These are phyloP conservation scores for Intubia oerlemansii DNA, from an alignment of 2,329 filamentous ascomycete genomes.

Conservation along the genomic window DNA sequence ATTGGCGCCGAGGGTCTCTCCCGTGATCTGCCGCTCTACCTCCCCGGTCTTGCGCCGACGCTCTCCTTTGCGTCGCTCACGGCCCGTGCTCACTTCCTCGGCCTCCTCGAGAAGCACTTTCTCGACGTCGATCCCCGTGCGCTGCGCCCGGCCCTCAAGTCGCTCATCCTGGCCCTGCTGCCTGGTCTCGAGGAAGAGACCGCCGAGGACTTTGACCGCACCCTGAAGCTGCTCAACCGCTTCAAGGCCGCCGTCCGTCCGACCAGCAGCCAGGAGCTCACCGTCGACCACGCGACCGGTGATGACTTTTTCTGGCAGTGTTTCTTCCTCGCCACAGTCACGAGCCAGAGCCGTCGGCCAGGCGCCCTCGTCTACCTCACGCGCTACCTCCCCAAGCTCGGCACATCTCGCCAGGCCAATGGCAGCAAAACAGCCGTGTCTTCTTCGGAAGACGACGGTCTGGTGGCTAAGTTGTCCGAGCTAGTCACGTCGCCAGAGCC, in stretches of 20 bases:
- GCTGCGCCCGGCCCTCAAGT: slow-evolving; percentile 73
- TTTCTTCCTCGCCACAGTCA: slow-evolving; percentile 83
- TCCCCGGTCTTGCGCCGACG: slow-evolving; percentile 73
- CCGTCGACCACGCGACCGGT: slow-evolving; percentile 31
- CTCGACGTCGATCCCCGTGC: slow-evolving; percentile 47
- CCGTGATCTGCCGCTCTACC: slow-evolving; percentile 64
- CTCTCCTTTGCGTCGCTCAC: slow-evolving; percentile 88
- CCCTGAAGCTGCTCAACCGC: slow-evolving; percentile 54
- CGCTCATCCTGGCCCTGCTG: slow-evolving; percentile 69
- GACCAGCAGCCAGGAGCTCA: slow-evolving; percentile 25
- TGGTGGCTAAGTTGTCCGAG: slow-evolving; percentile 33
- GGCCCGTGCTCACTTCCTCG: slow-evolving; percentile 68
- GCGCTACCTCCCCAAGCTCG: slow-evolving; percentile 56
- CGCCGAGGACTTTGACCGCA: slow-evolving; percentile 89
- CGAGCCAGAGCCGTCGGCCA: slow-evolving; percentile 62
- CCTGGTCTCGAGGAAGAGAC: slow-evolving; percentile 91
- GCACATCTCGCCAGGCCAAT: slow-evolving; percentile 14
- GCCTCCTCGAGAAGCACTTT: slow-evolving; percentile 64
- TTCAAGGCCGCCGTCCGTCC: slow-evolving; percentile 50
- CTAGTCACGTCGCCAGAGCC: slow-evolving; percentile 79
- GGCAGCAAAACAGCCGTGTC: slow-evolving; percentile 11
- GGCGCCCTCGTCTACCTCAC: slow-evolving; percentile 75
- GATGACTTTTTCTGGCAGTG: slow-evolving; percentile 97
- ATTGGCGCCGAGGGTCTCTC: slow-evolving; percentile 67
- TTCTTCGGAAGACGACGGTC: slow-evolving; percentile 15